Evolutionary conservation across 805 yeast species (phyloP).

Genomic region (Metschnikowia colocasiae): DNA sequence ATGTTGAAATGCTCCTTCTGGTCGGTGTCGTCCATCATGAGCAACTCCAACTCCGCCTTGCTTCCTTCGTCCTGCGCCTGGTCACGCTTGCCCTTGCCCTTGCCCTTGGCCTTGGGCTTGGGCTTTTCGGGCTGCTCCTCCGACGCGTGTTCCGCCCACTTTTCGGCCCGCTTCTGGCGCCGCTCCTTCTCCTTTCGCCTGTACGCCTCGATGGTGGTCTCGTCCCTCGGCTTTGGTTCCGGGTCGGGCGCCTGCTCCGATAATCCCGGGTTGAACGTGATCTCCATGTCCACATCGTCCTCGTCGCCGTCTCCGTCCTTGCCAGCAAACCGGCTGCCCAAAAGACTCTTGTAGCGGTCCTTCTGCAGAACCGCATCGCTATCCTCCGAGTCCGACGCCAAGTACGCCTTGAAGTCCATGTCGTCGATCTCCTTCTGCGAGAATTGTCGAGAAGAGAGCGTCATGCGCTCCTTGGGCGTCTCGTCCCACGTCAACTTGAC

Average conservation of each 20-base stretch:
- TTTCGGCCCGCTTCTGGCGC: conserved; percentile 77
- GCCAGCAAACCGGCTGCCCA: conserved; percentile 40
- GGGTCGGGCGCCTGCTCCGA: conserved; percentile 28
- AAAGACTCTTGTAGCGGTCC: conserved; percentile 60
- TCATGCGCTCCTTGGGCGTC: conserved; percentile 85
- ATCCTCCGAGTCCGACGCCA: conserved; percentile 55
- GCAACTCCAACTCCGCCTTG: conserved; percentile 67
- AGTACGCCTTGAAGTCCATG: conserved; percentile 87
- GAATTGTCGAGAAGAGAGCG: conserved; percentile 74
- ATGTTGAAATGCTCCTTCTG: conserved; percentile 63
- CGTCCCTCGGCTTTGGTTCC: conserved; percentile 43
- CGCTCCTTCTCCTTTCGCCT: conserved; percentile 91
- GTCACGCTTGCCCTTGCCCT: conserved; percentile 18
- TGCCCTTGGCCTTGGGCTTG: conserved; percentile 21
- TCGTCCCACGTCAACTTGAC: conserved; percentile 98
- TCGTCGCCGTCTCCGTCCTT: conserved; percentile 45
- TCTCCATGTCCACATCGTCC: conserved; percentile 81
- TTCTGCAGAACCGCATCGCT: conserved; percentile 40
- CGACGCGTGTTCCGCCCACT: conserved; percentile 58
- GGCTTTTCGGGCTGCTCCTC: conserved; percentile 42
- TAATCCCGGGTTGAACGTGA: conserved; percentile 89
- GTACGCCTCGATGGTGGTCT: conserved; percentile 73
- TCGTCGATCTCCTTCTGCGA: conserved; percentile 84
- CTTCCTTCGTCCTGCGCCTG: conserved; percentile 20
- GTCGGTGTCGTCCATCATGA: conserved; percentile 59